phyloP scores from a whole-genome alignment of 2,329 filamentous ascomycete genomes.

The Aureobasidium sp. region DNA sequence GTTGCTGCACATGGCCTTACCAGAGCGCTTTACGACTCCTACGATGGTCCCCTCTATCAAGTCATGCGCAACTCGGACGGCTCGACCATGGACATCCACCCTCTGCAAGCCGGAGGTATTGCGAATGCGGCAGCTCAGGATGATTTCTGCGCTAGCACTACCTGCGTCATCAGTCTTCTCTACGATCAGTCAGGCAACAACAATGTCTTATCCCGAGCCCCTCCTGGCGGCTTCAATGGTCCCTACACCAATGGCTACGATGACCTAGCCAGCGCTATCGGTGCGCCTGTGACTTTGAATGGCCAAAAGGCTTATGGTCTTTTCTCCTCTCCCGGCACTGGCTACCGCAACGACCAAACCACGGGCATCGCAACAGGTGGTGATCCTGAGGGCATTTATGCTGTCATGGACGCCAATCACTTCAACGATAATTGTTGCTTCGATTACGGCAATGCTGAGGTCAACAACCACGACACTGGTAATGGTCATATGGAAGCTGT shows the following conservation, averaged over 20 bases:
- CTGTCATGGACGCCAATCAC: slow-evolving; percentile 53
- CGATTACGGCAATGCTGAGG: slow-evolving; percentile 39
- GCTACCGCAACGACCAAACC: slow-evolving; percentile 54
- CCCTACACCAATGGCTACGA: slow-evolving; percentile 53
- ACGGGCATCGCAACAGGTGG: slow-evolving; percentile 50
- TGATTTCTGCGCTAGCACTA: slow-evolving; percentile 23
- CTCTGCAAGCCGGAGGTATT: slow-evolving; percentile 49
- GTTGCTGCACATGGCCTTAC: slow-evolving; percentile 59
- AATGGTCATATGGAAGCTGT: slow-evolving; percentile 65
- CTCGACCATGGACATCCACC: neutral
- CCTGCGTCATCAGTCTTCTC: slow-evolving; percentile 25
- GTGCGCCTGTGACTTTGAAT: slow-evolving; percentile 54
- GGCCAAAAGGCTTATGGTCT: slow-evolving; percentile 54
- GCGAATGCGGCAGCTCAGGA: slow-evolving; percentile 53
- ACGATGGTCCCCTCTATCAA: slow-evolving; percentile 48
- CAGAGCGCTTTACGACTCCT: slow-evolving; percentile 52
- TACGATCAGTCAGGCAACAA: slow-evolving; percentile 58
- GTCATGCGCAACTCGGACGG: neutral
- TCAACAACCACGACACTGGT: slow-evolving; percentile 41
- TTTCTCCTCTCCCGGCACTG: slow-evolving; percentile 54
- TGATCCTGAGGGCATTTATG: slow-evolving; percentile 53
- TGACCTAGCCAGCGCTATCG: slow-evolving; percentile 52
- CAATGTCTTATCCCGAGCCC: slow-evolving; percentile 57
- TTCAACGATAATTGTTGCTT: slow-evolving; percentile 51
- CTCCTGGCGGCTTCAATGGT: slow-evolving; percentile 29